Evolutionary conservation across 345 rosid species (phyloP), one percentile per base, ranked within the genome.

Genomic region (Jatropha curcas): DNA sequence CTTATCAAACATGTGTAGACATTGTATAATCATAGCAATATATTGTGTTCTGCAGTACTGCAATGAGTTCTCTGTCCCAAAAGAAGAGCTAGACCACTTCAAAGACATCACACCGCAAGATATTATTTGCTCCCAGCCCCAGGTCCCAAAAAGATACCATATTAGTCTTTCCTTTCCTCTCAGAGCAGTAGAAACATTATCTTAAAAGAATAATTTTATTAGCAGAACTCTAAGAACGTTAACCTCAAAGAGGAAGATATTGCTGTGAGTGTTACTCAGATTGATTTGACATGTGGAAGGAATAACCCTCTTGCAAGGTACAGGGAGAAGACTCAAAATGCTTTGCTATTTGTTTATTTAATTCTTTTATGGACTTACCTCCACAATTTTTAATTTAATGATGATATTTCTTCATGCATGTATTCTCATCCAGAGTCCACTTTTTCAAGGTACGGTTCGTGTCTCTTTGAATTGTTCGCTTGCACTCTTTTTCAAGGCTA

Each of bases 61-160:
- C 84, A 84, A 81, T 75, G 83, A 84, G 74, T 82, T 76, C 20
- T 46, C 82, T 63, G 84, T 84, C 70, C 87, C 87, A 22, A 80
- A 82, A 71, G 86, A 81, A 45, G 74, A 76, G 62, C 70, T 73
- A 28, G 82, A 82, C 71, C 76, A 84, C 73, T 82, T 82, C 79
- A 84, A 80, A 65, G 79, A 60, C 59, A 48, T 84, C 78, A 84
- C 87, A 33, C 74, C 89, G 0, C 76, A 80, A 74, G 87, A 86
- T 60, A 84, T 86, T 60, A 69, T 86, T 78, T 86, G 87, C 72
- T 86, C 84, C 39, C 86, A 86, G 87, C 84, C 84, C 39, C 86
- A 86, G 87, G 89, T 84, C 17, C 46, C 14, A 22, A 70, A 68
- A 39, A 11, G 24, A 16, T 48, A 35, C 53, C 63, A 7, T 58